Evolutionary conservation across 164 flowering plant genomes (phyloP).

Genomic region (Liriodendron chinense): DNA sequence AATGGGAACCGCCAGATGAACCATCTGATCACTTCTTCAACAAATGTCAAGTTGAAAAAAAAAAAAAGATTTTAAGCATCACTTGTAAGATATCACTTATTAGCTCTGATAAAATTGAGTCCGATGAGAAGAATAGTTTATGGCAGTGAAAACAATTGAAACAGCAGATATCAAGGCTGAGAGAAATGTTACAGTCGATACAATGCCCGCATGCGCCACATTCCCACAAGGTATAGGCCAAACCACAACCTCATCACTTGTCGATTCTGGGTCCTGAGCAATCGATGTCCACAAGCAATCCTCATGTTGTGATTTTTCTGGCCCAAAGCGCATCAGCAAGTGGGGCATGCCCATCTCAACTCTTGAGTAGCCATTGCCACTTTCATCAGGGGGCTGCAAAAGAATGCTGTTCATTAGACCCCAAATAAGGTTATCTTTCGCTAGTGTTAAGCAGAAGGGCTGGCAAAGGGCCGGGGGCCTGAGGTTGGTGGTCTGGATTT

Average conservation of each 20-base stretch:
- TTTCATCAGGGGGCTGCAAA: conserved; percentile 68
- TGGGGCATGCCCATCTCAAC: conserved; percentile 58
- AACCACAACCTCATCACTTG: conserved; percentile 9
- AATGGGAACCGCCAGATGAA: too few relatives aligned
- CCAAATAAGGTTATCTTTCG: neutral
- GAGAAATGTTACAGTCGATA: conserved; percentile 53
- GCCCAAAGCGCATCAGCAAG: conserved; percentile 37
- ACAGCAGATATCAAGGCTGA: conserved; percentile 54
- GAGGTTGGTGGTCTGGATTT: too few relatives aligned
- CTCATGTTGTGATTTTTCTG: neutral
- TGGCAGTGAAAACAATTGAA: conserved; percentile 43
- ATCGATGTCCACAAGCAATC: conserved; percentile 30
- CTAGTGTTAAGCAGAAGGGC: too few relatives aligned
- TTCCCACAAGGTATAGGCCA: conserved; percentile 79
- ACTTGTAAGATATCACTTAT: too few relatives aligned
- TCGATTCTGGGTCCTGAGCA: conserved; percentile 4
- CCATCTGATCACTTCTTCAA: too few relatives aligned
- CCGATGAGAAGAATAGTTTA: conserved; percentile 17
- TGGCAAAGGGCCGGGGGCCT: too few relatives aligned
- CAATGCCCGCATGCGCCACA: conserved; percentile 43
- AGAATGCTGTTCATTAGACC: neutral
- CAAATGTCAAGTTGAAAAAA: too few relatives aligned
- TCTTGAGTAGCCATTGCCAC: conserved; percentile 40
- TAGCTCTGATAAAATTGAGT: neutral
- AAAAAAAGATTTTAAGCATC: too few relatives aligned